Evolutionary conservation across 2,329 filamentous ascomycete species (phyloP).

Genomic region (Didymella pomorum): DNA sequence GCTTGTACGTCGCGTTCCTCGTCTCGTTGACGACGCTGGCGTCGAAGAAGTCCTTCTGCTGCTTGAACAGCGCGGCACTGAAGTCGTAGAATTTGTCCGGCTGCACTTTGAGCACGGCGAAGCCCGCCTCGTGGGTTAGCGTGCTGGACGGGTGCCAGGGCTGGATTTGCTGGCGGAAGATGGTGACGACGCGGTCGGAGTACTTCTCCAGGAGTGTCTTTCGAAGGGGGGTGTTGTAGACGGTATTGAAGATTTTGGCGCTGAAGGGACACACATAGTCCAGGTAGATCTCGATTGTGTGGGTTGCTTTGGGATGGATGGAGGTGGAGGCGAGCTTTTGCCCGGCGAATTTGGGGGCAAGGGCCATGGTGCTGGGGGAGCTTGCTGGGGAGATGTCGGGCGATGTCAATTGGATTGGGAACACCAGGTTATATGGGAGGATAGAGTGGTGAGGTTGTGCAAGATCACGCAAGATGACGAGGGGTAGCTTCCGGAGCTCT

Average conservation of each 20-base stretch:
- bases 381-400: too few species aligned
- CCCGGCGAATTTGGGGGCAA: slow-evolving; percentile 79
- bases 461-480: slow-evolving; percentile 32
- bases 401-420: background rate
- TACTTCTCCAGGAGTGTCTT: slow-evolving; percentile 72
- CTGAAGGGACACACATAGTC: slow-evolving; percentile 91
- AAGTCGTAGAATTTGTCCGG: slow-evolving; percentile 83
- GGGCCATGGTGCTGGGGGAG: slow-evolving; percentile 64
- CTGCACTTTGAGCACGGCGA: slow-evolving; percentile 76
- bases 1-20: slow-evolving; percentile 82
- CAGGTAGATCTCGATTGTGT: slow-evolving; percentile 70
- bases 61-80: slow-evolving; percentile 71
- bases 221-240: slow-evolving; percentile 69
- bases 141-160: slow-evolving; percentile 88
- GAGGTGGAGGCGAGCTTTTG: slow-evolving; percentile 67
- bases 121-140: slow-evolving; percentile 78
- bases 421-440: background rate
- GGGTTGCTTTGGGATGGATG: slow-evolving; percentile 55
- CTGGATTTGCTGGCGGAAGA: slow-evolving; percentile 92
- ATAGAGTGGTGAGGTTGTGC: background rate
- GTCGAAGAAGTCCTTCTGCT: slow-evolving; percentile 84
- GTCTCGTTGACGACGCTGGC: slow-evolving; percentile 82
- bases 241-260: slow-evolving; percentile 77
- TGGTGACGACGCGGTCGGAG: slow-evolving; percentile 69
- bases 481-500: slow-evolving; percentile 27